phyloP scores from a whole-genome alignment of 805 yeast species.

The Kazachstania kunashirensis region DNA sequence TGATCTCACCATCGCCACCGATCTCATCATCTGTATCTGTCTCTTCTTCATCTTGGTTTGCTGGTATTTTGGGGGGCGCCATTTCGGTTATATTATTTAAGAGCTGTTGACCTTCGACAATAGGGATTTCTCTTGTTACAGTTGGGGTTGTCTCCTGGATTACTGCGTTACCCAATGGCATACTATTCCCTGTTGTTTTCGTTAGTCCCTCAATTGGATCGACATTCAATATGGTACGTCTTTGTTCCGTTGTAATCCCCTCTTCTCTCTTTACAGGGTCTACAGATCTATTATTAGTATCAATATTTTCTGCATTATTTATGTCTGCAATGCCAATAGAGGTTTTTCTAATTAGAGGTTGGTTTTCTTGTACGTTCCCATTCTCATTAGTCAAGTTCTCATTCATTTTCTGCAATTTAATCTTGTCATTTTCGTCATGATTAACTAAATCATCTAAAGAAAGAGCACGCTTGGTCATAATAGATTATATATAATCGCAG shows the following conservation, averaged over 20 bases:
- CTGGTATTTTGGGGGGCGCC: not conserved
- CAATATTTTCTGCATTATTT: constrained; percentile 2
- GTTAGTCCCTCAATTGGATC: not conserved
- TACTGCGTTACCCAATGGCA: not conserved
- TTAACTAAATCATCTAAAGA: constrained; percentile 30
- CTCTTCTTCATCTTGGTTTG: constrained; percentile 8
- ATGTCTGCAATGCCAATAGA: constrained; percentile 4
- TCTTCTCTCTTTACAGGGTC: not conserved
- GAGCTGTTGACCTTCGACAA: not conserved
- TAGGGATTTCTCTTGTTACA: not conserved
- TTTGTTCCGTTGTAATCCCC: not conserved
- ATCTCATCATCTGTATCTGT: constrained; percentile 30
- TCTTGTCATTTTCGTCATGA: constrained; percentile 25
- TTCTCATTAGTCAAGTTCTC: constrained; percentile 4
- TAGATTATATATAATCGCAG: too few relatives aligned
- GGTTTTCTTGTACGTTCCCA: not conserved
- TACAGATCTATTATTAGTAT: not conserved
- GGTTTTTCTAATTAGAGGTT: not conserved
- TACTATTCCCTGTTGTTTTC: not conserved
- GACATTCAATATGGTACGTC: not conserved
- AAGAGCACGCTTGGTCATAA: constrained; percentile 23
- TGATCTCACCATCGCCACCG: constrained; percentile 19
- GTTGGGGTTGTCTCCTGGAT: not conserved
- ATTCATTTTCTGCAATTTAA: constrained; percentile 12
- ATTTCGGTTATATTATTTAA: too few relatives aligned